Conservation (phyloP, 306 rosid genomes). For the Castanopsis chinensis region DNA sequence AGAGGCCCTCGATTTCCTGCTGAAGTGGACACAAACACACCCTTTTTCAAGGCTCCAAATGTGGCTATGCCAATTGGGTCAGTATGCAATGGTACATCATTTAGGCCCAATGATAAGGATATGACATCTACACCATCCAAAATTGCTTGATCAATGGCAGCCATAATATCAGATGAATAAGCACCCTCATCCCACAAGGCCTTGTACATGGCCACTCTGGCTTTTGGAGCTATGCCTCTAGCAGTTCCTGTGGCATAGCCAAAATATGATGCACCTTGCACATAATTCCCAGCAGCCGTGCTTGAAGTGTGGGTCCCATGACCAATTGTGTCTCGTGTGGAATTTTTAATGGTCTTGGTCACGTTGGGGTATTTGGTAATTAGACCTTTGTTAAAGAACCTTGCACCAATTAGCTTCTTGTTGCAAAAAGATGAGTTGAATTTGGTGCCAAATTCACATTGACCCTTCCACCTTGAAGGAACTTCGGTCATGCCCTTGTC, state of each 20-base stretch:
- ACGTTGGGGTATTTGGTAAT: no score
- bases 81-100: constrained; percentile 19
- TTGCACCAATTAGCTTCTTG: constrained; percentile 79
- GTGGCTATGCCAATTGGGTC: constrained; percentile 78
- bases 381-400: constrained; percentile 32
- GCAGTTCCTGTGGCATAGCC: no score
- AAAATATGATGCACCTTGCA: no score
- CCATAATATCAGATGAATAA: constrained; percentile 44
- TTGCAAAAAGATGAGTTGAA: constrained; percentile 62
- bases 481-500: constrained; percentile 47
- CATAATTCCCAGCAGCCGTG: no score
- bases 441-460: constrained; percentile 44
- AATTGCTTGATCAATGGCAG: constrained; percentile 65
- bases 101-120: no score
- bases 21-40: constrained; percentile 62
- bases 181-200: no score
- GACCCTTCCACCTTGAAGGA: constrained; percentile 73
- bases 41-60: constrained; percentile 57
- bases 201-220: no score
- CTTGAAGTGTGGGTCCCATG: no score
- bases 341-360: no score
- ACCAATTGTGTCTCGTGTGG: no score
- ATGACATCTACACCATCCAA: no score
- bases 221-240: no score
- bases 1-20: constrained; percentile 60